Conservation (phyloP, 441 rosid species). For the Pelargonium cotyledonis region DNA sequence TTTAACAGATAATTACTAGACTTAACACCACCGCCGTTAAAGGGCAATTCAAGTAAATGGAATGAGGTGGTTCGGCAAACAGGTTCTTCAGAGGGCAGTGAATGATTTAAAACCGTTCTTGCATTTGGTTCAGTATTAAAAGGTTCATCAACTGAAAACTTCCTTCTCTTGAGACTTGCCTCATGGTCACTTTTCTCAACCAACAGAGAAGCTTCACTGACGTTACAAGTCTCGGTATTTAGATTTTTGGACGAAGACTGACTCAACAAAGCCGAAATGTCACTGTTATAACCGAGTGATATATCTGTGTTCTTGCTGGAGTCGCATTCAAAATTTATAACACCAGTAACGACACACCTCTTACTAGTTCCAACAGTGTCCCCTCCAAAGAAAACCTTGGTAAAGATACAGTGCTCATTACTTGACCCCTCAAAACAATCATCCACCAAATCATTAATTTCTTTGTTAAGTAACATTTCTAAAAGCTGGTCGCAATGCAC, state of each 20-base stretch:
- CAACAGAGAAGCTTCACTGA: conserved; percentile 28
- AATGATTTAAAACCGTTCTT: conserved; percentile 22
- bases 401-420: conserved; percentile 49
- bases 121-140: conserved; percentile 24
- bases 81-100: conserved; percentile 20
- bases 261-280: conserved; percentile 53
- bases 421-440: conserved; percentile 61
- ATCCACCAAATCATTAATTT: conserved; percentile 31
- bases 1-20: conserved; percentile 53
- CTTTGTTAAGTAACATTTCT: conserved; percentile 31
- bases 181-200: conserved; percentile 32
- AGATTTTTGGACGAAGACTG: conserved; percentile 37
- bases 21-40: conserved; percentile 37
- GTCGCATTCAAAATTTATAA: conserved; percentile 38
- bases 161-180: conserved; percentile 38
- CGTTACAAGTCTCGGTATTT: conserved; percentile 26
- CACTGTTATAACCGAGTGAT: conserved; percentile 50
- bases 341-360: conserved; percentile 44
- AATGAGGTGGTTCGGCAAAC: conserved; percentile 31
- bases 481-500: conserved; percentile 21
- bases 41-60: conserved; percentile 59
- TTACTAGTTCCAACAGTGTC: conserved; percentile 34
- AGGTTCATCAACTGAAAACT: conserved; percentile 34
- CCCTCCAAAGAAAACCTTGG: conserved; percentile 53
- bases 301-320: conserved; percentile 32